phyloP scores from a whole-genome alignment of 2,329 filamentous ascomycete genomes.

The Nemania diffusa region DNA sequence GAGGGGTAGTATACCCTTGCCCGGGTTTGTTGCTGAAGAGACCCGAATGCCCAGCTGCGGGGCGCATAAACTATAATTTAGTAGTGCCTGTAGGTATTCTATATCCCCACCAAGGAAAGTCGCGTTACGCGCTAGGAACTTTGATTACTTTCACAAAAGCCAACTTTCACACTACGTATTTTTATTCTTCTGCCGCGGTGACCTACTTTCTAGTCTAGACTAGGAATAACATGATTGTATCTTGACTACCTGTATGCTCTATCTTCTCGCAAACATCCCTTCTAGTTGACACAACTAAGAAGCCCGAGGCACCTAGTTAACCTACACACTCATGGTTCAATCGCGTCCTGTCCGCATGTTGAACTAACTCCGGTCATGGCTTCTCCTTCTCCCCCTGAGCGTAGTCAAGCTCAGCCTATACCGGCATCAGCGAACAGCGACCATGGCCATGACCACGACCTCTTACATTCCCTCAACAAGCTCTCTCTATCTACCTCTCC shows the following conservation, averaged over 20 bases:
- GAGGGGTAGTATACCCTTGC: neutral
- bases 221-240: neutral
- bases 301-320: neutral
- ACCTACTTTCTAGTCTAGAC: neutral
- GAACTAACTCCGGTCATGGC: slow-evolving; percentile 39
- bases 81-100: too few relatives aligned
- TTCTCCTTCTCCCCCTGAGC: slow-evolving; percentile 44
- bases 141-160: slow-evolving; percentile 1
- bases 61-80: slow-evolving; percentile 11
- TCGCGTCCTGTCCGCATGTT: slow-evolving; percentile 36
- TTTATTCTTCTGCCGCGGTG: neutral
- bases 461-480: slow-evolving; percentile 46
- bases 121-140: slow-evolving; percentile 34
- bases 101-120: slow-evolving; percentile 23
- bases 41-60: slow-evolving; percentile 12
- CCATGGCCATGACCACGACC: slow-evolving; percentile 34
- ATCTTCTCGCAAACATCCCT: neutral
- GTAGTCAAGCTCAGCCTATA: slow-evolving; percentile 36
- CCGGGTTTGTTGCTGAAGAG: slow-evolving; percentile 24
- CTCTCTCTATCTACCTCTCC: slow-evolving; percentile 53
- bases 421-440: slow-evolving; percentile 27
- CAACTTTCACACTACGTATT: neutral
- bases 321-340: neutral
- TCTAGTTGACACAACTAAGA: neutral
- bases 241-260: too few relatives aligned